Evolutionary conservation across 2,329 filamentous ascomycete species (phyloP), one percentile per base, ranked within the genome.

Genomic region (Colletotrichum graminicola): DNA sequence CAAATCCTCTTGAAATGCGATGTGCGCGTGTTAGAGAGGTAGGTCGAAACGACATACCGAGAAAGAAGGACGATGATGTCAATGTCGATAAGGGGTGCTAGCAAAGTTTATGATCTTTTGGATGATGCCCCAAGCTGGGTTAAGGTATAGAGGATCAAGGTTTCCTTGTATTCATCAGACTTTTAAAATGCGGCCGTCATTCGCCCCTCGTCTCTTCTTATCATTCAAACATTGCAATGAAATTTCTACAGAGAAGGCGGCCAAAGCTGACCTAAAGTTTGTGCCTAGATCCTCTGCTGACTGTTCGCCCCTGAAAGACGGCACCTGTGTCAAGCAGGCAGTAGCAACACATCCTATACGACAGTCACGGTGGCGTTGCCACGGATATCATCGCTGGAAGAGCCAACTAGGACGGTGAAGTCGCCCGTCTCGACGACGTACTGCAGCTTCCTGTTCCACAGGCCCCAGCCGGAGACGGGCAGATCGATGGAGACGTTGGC

Each of bases 341-440:
- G 11, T 36, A 39, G 4, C 3, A 12, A 43, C 26, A 8, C 47
- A 18, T 23, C 29, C 75, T 73, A 82, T 55, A 56, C 73, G 21
- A 91, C 87, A 7, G 84, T 88, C 56, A 91, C 84, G 1, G 86
- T 91, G 43, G 84, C 84, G 76, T 88, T 90, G 0, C 82, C 82
- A 73, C 85, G 85, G 66, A 91, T 77, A 78, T 90, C 86, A 66
- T 81, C 81, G 74, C 89, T 91, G 32, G 86, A 87, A 64, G 83
- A 85, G n/a, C 91, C 92, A 21, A 91, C 86, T 66, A 86, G 82
- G 12, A 93, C 82, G 6, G 85, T 80, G 78, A 94, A 94, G 51
- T 90, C 86, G 1, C 92, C 92, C 3, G 88, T 87, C 84, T 94
- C 92, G 47, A 94, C 91, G 32, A 93, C 90, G 79, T 94, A 94